These are phyloP conservation scores for Tetradesmus obliquus DNA, from an alignment of 139 green algal species.

Conservation along the genomic window DNA sequence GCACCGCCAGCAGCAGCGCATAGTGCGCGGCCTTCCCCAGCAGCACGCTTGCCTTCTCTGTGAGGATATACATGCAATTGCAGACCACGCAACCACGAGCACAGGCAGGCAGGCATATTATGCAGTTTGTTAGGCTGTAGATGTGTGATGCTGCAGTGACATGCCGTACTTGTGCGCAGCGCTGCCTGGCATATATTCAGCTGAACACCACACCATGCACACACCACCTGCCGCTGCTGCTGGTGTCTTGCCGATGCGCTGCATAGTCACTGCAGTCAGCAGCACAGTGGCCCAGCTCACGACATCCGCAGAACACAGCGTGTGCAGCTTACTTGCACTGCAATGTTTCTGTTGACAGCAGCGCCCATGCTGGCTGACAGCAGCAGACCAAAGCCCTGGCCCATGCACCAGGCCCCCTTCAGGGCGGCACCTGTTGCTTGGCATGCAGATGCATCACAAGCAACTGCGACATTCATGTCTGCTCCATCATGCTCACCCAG, in stretches of 20 bases:
- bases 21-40: constrained; percentile 85
- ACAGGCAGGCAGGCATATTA: neutral
- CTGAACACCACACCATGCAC: neutral
- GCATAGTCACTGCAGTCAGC: too few relatives aligned
- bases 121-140: too few relatives aligned
- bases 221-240: neutral
- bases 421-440: neutral
- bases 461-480: neutral
- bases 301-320: too few relatives aligned
- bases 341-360: too few relatives aligned
- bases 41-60: constrained; percentile 72
- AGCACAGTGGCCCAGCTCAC: too few relatives aligned
- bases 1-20: constrained; percentile 71
- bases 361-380: too few relatives aligned
- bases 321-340: too few relatives aligned
- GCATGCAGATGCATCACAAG: neutral
- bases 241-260: too few relatives aligned
- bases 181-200: neutral
- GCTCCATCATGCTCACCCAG: constrained; percentile 20
- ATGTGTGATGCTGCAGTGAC: too few relatives aligned
- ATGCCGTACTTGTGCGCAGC: too few relatives aligned
- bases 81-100: neutral
- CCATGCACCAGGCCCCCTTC: neutral
- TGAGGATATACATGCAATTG: neutral
- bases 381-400: too few relatives aligned